A percentile compares a stretch with the other conserved stretches of the same genome.
Evolutionary conservation across 345 rosid genomes (phyloP).

Genomic region (Acer negundo): DNA sequence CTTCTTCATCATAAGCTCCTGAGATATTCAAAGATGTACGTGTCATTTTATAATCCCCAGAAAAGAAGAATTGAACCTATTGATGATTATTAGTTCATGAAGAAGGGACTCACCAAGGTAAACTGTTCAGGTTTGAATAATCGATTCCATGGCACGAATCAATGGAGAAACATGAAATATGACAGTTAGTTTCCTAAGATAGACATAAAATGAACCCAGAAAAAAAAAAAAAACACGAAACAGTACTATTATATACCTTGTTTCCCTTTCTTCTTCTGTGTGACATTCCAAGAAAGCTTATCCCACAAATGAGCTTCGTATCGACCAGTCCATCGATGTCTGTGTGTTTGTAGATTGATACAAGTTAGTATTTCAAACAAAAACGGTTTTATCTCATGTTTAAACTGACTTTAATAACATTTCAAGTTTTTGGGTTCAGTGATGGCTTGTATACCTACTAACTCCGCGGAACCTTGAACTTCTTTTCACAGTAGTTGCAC

Average conservation of each 20-base stretch:
- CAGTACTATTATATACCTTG: constrained; percentile 39
- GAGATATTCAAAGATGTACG: background rate
- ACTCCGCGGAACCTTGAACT: constrained; percentile 75
- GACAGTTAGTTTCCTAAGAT: constrained; percentile 11
- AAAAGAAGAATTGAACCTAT: background rate
- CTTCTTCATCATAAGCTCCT: constrained; percentile 79
- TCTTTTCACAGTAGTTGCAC: constrained; percentile 57
- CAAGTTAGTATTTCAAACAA: background rate
- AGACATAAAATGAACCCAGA: background rate
- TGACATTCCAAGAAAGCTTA: constrained; percentile 64
- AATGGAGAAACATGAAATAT: constrained; percentile 14
- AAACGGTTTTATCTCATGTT: too few species aligned
- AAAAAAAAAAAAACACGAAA: background rate
- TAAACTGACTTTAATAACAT: too few species aligned
- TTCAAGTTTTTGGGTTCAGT: background rate
- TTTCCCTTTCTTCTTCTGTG: constrained; percentile 75
- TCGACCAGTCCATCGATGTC: constrained; percentile 72
- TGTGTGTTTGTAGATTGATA: constrained; percentile 16
- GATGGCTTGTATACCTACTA: constrained; percentile 46
- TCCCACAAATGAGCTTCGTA: constrained; percentile 79
- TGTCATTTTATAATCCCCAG: constrained; percentile 1
- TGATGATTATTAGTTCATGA: background rate
- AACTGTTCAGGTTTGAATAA: constrained; percentile 37
- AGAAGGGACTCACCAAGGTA: constrained; percentile 50
- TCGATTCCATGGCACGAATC: constrained; percentile 21